These are phyloP conservation scores for Leccinum griseonigrum DNA, from an alignment of 1,284 basidiomycete species.

Conservation along the genomic window DNA sequence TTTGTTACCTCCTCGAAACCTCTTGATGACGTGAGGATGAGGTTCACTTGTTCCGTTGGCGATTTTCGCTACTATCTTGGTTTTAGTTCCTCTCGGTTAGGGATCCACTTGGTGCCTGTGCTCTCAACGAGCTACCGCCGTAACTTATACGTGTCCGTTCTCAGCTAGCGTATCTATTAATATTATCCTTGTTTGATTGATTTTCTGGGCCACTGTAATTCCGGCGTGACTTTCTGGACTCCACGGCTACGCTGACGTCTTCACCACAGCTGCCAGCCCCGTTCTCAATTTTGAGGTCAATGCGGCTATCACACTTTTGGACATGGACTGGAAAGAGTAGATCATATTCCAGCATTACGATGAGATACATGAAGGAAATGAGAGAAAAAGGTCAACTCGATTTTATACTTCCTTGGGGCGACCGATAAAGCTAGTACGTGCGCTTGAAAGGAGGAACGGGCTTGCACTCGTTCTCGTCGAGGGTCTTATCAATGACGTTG, in stretches of 20 bases:
- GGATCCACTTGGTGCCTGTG: background rate
- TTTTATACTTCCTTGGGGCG: background rate
- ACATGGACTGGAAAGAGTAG: constrained; percentile 2
- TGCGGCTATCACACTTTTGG: background rate
- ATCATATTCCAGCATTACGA: constrained; percentile 12
- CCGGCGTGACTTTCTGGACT: background rate
- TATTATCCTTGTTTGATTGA: background rate
- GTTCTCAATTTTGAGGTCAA: background rate
- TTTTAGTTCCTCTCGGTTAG: background rate
- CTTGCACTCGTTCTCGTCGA: constrained; percentile 97
- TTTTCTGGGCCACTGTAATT: background rate
- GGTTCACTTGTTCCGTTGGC: background rate
- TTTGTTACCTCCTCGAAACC: background rate
- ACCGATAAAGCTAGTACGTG: constrained; percentile 55
- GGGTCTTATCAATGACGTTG: constrained; percentile 77
- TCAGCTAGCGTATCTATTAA: background rate
- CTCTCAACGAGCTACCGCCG: background rate
- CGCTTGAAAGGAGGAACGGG: constrained; percentile 85
- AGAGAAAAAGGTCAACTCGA: constrained; percentile 1
- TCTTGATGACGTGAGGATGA: background rate
- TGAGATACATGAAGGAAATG: constrained; percentile 10
- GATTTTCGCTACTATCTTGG: background rate
- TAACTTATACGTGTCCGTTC: background rate
- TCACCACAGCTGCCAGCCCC: too few species aligned
- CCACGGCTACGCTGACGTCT: too few species aligned